Evolutionary conservation across 176 grass and related monocot genomes (phyloP).

Genomic region (Aegilops bicornis): DNA sequence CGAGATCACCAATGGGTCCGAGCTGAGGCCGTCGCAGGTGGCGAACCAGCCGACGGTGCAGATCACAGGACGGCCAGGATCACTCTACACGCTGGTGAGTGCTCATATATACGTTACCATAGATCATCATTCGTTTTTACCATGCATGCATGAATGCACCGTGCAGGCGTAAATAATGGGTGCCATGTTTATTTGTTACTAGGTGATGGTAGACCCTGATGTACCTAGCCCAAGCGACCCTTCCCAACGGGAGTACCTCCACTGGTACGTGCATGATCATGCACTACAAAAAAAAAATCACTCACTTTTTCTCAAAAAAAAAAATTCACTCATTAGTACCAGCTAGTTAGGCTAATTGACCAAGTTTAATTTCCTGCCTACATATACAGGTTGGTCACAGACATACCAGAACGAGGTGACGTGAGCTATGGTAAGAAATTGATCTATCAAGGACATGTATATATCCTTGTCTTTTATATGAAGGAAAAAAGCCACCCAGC

Average conservation of each 20-base stretch:
- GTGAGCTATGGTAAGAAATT: conserved; percentile 49
- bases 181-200: conserved; percentile 3
- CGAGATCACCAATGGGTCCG: conserved; percentile 74
- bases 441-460: not conserved
- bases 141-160: not conserved
- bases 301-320: too few species aligned
- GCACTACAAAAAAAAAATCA: not conserved
- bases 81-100: conserved; percentile 80
- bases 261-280: conserved; percentile 48
- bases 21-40: conserved; percentile 75
- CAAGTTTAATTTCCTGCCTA: not conserved
- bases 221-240: conserved; percentile 79
- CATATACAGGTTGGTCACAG: conserved; percentile 67
- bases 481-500: too few species aligned
- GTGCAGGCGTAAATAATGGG: not conserved
- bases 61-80: conserved; percentile 44
- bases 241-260: conserved; percentile 70
- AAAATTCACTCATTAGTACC: too few species aligned
- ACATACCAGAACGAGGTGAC: conserved; percentile 70
- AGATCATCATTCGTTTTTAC: not conserved
- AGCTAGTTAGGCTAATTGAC: not conserved
- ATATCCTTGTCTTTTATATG: not conserved
- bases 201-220: conserved; percentile 91
- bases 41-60: conserved; percentile 51
- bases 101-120: not conserved